Conservation (phyloP, 768 basidiomycete species). For the Boletus coccyginus region DNA sequence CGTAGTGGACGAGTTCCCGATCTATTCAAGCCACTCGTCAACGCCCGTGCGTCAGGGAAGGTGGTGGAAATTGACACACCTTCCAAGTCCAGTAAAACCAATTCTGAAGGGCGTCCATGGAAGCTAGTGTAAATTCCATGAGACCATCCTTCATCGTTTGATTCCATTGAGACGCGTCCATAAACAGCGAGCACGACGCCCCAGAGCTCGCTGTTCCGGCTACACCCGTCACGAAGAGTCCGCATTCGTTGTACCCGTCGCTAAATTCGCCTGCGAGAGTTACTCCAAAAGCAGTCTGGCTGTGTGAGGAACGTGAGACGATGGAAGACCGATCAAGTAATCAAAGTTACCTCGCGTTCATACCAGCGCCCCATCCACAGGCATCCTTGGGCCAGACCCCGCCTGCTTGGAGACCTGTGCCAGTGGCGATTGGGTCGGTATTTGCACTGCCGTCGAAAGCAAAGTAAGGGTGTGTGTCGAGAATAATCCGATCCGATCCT, state of each 20-base stretch:
- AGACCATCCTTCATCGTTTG: constrained; percentile 50
- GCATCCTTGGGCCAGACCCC: constrained; percentile 49
- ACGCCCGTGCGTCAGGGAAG: neutral
- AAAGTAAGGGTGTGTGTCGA: constrained; percentile 72
- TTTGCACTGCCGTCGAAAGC: constrained; percentile 47
- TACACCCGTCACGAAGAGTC: constrained; percentile 44
- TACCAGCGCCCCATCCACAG: constrained; percentile 58
- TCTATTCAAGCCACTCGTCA: constrained; percentile 28
- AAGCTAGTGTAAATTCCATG: constrained; percentile 47
- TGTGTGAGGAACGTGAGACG: constrained; percentile 16
- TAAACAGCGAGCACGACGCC: constrained; percentile 40
- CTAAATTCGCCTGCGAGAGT: constrained; percentile 78
- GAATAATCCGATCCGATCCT: constrained; percentile 58
- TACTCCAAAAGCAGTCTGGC: constrained; percentile 60
- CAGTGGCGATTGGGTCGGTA: constrained; percentile 33
- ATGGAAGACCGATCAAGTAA: neutral
- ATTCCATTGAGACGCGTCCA: constrained; percentile 53
- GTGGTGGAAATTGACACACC: constrained; percentile 28
- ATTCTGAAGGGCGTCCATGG: constrained; percentile 66
- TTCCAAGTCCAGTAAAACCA: constrained; percentile 86
- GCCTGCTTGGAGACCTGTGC: constrained; percentile 33
- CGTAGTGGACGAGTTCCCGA: constrained; percentile 55
- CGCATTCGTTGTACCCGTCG: constrained; percentile 64
- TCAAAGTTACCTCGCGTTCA: constrained; percentile 42
- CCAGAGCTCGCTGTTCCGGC: constrained; percentile 26